Percentiles rank a stretch among this genome's conserved stretches.
phyloP scores from a whole-genome alignment of 345 rosid species.

The Citrus trifoliata region DNA sequence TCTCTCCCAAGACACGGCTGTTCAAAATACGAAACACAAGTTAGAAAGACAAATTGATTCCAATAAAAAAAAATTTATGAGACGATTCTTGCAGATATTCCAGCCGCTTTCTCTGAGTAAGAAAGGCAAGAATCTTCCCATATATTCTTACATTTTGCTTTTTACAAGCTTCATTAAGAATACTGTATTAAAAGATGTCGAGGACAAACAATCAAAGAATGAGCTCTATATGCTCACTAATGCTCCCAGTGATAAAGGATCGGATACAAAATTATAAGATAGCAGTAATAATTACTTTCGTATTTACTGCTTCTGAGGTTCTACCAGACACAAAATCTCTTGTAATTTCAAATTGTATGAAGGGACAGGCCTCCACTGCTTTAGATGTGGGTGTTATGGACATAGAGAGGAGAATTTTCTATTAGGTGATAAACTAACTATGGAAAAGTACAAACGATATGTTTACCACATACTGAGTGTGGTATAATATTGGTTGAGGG shows the following conservation, averaged over 20 bases:
- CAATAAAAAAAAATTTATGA: background rate
- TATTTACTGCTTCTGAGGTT: too few species aligned
- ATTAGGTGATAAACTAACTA: background rate
- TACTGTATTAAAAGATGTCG: too few species aligned
- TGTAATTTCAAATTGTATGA: too few species aligned
- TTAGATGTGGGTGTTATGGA: too few species aligned
- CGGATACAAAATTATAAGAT: background rate
- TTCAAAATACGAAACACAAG: background rate
- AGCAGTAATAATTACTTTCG: background rate
- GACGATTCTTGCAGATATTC: background rate
- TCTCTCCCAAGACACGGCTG: slow-evolving; percentile 97
- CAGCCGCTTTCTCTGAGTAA: background rate
- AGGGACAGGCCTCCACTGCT: too few species aligned
- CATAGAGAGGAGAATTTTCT: background rate
- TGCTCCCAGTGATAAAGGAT: background rate
- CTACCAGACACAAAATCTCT: too few species aligned
- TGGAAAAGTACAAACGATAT: background rate
- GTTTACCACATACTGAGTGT: background rate
- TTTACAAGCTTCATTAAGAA: background rate
- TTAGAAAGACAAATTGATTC: background rate
- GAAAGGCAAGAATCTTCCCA: background rate
- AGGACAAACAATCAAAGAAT: background rate
- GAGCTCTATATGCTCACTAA: background rate
- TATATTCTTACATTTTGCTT: background rate
- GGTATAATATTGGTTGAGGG: background rate